phyloP scores from a whole-genome alignment of 2,329 filamentous ascomycete genomes.

The Beauveria scarabaeidicola region DNA sequence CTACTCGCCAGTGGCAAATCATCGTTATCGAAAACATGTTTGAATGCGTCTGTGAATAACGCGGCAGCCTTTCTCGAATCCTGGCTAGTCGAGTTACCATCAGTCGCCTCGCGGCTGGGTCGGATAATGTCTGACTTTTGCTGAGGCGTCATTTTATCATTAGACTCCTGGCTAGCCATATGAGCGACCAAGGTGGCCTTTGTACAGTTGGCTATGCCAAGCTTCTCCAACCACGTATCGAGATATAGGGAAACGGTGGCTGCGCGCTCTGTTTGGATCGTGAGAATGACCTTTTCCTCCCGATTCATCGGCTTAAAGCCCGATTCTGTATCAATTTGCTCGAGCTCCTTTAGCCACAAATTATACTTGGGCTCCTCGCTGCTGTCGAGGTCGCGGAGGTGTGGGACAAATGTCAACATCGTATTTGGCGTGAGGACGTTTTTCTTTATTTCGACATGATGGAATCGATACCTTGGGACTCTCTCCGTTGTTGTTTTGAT shows the following conservation, averaged over 20 bases:
- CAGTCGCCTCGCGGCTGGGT: slow-evolving; percentile 35
- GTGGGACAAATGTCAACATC: slow-evolving; percentile 51
- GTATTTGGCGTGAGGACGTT: slow-evolving; percentile 53
- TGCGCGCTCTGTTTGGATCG: slow-evolving; percentile 43
- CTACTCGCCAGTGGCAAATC: slow-evolving; percentile 24
- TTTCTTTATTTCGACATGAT: slow-evolving; percentile 51
- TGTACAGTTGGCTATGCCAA: slow-evolving; percentile 43
- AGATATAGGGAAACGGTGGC: slow-evolving; percentile 45
- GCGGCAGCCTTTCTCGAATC: slow-evolving; percentile 34
- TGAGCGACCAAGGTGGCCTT: slow-evolving; percentile 44
- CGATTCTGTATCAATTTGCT: slow-evolving; percentile 48
- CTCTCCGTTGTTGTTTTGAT: slow-evolving; percentile 41
- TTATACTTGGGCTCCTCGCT: slow-evolving; percentile 49
- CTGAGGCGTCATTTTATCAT: slow-evolving; percentile 42
- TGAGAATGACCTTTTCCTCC: slow-evolving; percentile 40
- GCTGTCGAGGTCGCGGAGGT: slow-evolving; percentile 47
- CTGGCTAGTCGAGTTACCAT: slow-evolving; percentile 25
- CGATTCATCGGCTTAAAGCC: slow-evolving; percentile 48
- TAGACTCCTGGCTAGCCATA: slow-evolving; percentile 41
- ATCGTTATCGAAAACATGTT: slow-evolving; percentile 40
- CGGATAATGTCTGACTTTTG: slow-evolving; percentile 45
- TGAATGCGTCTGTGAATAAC: slow-evolving; percentile 49
- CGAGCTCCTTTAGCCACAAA: slow-evolving; percentile 48
- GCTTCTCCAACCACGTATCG: slow-evolving; percentile 42
- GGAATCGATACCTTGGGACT: slow-evolving; percentile 52